These are phyloP conservation scores for Dactylorhiza incarnata DNA, from an alignment of 106 monocot genomes.

Conservation along the genomic window DNA sequence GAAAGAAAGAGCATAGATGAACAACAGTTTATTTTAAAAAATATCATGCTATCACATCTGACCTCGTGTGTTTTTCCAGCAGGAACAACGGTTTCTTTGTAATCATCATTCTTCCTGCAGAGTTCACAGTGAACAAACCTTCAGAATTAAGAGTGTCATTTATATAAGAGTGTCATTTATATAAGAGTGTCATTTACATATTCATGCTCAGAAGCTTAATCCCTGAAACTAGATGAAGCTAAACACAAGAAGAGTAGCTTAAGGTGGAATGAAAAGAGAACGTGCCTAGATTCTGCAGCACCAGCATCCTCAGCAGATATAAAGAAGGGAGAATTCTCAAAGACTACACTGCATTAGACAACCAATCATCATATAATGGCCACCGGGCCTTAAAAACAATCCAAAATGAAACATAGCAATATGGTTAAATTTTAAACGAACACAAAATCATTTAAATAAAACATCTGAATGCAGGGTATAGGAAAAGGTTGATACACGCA, in stretches of 20 bases:
- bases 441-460: no score
- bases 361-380: not conserved
- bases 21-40: not conserved
- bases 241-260: not conserved
- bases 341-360: slow-evolving; percentile 63
- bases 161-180: not conserved
- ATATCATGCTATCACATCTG: slow-evolving; percentile 4
- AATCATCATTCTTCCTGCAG: slow-evolving; percentile 77
- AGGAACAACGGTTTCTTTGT: slow-evolving; percentile 70
- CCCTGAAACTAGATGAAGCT: not conserved
- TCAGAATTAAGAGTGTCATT: slow-evolving; percentile 2
- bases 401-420: not conserved
- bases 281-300: slow-evolving; percentile 63
- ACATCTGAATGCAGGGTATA: no score
- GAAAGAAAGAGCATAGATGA: not conserved
- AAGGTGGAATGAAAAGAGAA: slow-evolving; percentile 5
- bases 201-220: not conserved
- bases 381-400: not conserved
- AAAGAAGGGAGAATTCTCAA: slow-evolving; percentile 91
- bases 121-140: not conserved
- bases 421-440: not conserved
- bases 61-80: slow-evolving; percentile 91
- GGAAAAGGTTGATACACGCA: no score
- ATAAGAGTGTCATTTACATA: not conserved
- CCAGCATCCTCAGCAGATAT: slow-evolving; percentile 99